phyloP scores from a whole-genome alignment of 2,329 filamentous ascomycete genomes.

The Coniella lustricola region DNA sequence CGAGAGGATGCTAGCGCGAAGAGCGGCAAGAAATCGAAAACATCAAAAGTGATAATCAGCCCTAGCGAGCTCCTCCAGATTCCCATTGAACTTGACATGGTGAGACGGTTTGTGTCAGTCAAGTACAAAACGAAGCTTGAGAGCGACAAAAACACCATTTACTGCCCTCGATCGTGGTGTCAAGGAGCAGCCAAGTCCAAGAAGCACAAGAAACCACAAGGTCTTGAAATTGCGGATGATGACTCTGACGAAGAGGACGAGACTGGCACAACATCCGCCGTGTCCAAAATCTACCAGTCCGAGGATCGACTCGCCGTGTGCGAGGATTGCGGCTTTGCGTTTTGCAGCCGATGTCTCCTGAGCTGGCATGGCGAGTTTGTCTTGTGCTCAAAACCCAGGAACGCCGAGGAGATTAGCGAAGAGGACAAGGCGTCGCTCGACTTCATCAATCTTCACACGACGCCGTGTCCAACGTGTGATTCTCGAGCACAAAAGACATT shows the following conservation, averaged over 20 bases:
- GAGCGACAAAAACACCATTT: slow-evolving; percentile 83
- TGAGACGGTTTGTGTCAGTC: slow-evolving; percentile 79
- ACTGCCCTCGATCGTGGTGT: slow-evolving; percentile 89
- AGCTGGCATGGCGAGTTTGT: slow-evolving; percentile 90
- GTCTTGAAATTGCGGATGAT: slow-evolving; percentile 53
- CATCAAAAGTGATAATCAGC: slow-evolving; percentile 61
- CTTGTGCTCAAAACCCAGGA: slow-evolving; percentile 59
- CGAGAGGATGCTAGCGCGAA: slow-evolving; percentile 30
- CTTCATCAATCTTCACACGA: slow-evolving; percentile 75
- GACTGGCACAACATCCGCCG: slow-evolving; percentile 21
- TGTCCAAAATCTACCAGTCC: slow-evolving; percentile 34
- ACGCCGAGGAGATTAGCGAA: slow-evolving; percentile 63
- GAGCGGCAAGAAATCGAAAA: slow-evolving; percentile 41
- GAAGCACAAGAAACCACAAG: slow-evolving; percentile 63
- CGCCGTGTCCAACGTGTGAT: slow-evolving; percentile 81
- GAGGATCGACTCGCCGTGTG: slow-evolving; percentile 74
- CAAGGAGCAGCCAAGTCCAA: slow-evolving; percentile 78
- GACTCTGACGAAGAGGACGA: slow-evolving; percentile 43
- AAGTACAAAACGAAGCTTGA: slow-evolving; percentile 92
- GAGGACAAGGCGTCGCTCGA: slow-evolving; percentile 84
- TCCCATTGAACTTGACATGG: slow-evolving; percentile 60
- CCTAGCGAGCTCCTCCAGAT: slow-evolving; percentile 81
- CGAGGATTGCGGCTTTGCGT: slow-evolving; percentile 82
- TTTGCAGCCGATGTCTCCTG: slow-evolving; percentile 63
- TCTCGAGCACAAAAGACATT: slow-evolving; percentile 82